A percentile compares a stretch with the other conserved stretches of the same genome.
phyloP scores from a whole-genome alignment of 148 eudicot species.

The Euryodendron excelsum region DNA sequence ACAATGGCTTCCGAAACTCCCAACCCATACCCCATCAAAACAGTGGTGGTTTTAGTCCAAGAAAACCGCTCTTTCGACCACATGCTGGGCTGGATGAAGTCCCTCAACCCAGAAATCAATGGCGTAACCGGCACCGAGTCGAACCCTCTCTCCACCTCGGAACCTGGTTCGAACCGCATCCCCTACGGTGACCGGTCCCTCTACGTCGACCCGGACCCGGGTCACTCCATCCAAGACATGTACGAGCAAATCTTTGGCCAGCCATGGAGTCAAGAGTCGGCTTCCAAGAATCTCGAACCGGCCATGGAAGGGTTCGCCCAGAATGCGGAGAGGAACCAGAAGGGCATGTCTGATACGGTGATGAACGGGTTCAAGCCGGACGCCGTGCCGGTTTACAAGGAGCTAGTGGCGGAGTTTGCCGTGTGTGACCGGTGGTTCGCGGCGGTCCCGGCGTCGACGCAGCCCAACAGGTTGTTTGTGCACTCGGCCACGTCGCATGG shows the following conservation, averaged over 20 bases:
- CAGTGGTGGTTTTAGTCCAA: slow-evolving; percentile 34
- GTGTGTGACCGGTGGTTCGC: slow-evolving; percentile 53
- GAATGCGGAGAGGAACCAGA: slow-evolving; percentile 31
- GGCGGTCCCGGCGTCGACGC: slow-evolving; percentile 51
- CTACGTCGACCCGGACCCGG: slow-evolving; percentile 56
- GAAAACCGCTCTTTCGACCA: slow-evolving; percentile 39
- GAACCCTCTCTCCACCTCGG: slow-evolving; percentile 36
- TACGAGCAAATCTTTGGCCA: slow-evolving; percentile 64
- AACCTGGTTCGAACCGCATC: slow-evolving; percentile 32
- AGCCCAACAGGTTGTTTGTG: slow-evolving; percentile 52
- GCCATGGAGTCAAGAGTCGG: slow-evolving; percentile 40
- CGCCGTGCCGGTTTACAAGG: slow-evolving; percentile 9
- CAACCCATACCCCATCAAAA: slow-evolving; percentile 23
- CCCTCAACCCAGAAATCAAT: no score
- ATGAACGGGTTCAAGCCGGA: slow-evolving; percentile 46
- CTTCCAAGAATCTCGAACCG: slow-evolving; percentile 12
- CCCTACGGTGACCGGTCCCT: slow-evolving; percentile 30
- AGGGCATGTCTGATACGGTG: slow-evolving; percentile 37
- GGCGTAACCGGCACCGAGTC: slow-evolving; percentile 37
- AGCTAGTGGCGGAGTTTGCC: slow-evolving; percentile 30
- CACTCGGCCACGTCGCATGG: slow-evolving; percentile 66
- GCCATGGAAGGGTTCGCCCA: slow-evolving; percentile 46
- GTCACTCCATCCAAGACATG: slow-evolving; percentile 51
- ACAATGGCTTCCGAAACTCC: background rate
- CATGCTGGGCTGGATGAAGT: slow-evolving; percentile 32